Base-by-base conservation (phyloP, 768 basidiomycete genomes). In the Myochromella boudieri region DNA sequence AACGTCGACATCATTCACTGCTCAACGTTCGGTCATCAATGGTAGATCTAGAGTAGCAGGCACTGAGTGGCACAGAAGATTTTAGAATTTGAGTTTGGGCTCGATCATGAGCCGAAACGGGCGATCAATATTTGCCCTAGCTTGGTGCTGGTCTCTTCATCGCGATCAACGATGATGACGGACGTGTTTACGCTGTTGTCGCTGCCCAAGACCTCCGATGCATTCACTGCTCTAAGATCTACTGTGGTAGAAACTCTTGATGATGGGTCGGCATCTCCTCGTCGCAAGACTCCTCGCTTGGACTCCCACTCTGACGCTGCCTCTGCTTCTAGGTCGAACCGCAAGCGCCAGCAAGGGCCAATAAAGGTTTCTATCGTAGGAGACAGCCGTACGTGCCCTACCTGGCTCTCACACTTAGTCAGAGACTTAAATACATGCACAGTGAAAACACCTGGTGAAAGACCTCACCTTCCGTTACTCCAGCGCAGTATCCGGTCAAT, bases 271-370 rank as follows among this genome's bases (percentile, higher is more conserved):
- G 77, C 70, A 61, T 78, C 78, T 66, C 80, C 76, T 69, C 78
- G 79, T 53, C 77, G 75, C 66, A 89, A 90, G 72, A 79, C 78
- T 48, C 75, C 83, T 51, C 82, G 85, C 52, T 69, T 85, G 66
- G 77, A 76, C 52, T 68, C 69, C 57, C 82, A 85, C 72, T 80
- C 77, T 66, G 85, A 87, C 68, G 76, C 82, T 56, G 77, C 77
- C 54, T 80, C 82, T 63, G 79, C 82, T 56, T 81, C 74, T 65
- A 80, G 87, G 60, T 73, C 71, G 31, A 68, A 62, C 55, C 56
- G 60, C 63, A 58, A 53, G 36, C 49, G 38, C 28, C 36, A 59
- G 21, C 58, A 51, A 12, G 75, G 70, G 1, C 70, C 80, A n/a
- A 54, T 76, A 28, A 71, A 61, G 43, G 72, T 87, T 28, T 65